A percentile compares a stretch with the other conserved stretches of the same genome.
Evolutionary conservation across 331 rosid genomes (phyloP).

Genomic region (Acacia pycnantha): DNA sequence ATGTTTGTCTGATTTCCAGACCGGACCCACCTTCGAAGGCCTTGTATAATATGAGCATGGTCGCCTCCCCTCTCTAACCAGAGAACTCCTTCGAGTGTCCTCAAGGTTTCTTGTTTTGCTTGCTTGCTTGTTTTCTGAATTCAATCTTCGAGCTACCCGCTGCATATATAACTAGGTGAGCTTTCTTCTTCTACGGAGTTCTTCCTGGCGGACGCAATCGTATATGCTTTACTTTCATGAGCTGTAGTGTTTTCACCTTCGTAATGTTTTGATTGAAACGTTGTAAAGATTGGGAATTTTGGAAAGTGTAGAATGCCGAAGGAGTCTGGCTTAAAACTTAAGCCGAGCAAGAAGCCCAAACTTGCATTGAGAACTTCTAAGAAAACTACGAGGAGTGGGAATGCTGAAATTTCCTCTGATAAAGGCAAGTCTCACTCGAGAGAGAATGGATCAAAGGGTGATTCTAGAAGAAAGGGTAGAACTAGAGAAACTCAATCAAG

Average conservation of each 20-base stretch:
- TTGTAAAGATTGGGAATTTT: neutral
- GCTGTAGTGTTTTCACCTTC: neutral
- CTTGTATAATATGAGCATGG: neutral
- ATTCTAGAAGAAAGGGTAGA: constrained; percentile 25
- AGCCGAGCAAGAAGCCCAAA: constrained; percentile 27
- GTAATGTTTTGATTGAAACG: neutral
- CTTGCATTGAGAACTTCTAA: constrained; percentile 5
- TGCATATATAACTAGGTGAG: neutral
- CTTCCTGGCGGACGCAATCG: neutral
- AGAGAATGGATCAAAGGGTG: constrained; percentile 29
- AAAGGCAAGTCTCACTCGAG: neutral
- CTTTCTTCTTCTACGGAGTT: neutral
- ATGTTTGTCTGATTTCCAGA: neutral
- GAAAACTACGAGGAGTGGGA: constrained; percentile 10
- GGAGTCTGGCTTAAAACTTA: constrained; percentile 25
- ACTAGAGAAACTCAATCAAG: constrained; percentile 3
- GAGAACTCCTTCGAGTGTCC: neutral
- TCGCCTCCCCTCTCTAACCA: constrained; percentile 5
- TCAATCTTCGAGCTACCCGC: neutral
- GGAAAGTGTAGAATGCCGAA: constrained; percentile 32
- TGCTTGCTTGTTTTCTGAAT: neutral
- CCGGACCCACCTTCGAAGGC: neutral
- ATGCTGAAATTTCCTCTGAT: constrained; percentile 4
- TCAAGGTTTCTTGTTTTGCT: constrained; percentile 1
- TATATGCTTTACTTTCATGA: neutral